Percentiles rank a stretch among this genome's conserved stretches.
Conservation (phyloP, 495 filamentous ascomycete species). For the Podospora bellae-mahoneyi region DNA sequence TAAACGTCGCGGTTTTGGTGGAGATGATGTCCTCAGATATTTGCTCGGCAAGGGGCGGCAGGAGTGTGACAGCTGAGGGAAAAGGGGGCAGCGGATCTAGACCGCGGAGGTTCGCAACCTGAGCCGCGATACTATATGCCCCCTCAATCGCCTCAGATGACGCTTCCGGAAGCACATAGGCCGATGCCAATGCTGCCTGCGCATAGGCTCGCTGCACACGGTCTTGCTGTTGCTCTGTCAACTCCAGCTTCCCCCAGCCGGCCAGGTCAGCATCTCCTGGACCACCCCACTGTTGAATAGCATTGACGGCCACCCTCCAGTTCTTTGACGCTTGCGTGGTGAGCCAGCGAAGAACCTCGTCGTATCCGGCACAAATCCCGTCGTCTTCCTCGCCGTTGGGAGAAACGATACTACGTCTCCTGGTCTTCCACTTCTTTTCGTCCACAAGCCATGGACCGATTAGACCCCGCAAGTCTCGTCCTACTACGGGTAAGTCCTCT, state of each 20-base stretch:
- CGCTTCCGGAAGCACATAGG: conserved; percentile 64
- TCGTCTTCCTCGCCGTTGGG: conserved; percentile 19
- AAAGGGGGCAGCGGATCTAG: conserved; percentile 52
- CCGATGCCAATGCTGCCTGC: conserved; percentile 66
- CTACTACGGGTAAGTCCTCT: conserved; percentile 48
- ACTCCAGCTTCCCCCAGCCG: conserved; percentile 55
- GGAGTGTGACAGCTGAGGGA: conserved; percentile 39
- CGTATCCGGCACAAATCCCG: conserved; percentile 58
- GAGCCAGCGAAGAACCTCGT: conserved; percentile 79
- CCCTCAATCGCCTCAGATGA: conserved; percentile 57
- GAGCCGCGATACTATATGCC: conserved; percentile 58
- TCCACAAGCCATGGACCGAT: conserved; percentile 83
- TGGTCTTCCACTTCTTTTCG: conserved; percentile 53
- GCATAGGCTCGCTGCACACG: conserved; percentile 62
- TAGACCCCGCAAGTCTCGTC: conserved; percentile 69
- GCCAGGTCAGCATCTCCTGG: conserved; percentile 76
- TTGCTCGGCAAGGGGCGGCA: conserved; percentile 40
- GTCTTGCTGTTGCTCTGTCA: conserved; percentile 51
- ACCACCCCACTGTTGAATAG: conserved; percentile 74
- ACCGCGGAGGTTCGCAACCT: conserved; percentile 58
- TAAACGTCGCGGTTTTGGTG: conserved; percentile 40
- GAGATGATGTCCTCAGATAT: conserved; percentile 32
- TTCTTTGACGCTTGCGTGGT: conserved; percentile 53
- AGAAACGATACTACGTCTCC: conserved; percentile 16
- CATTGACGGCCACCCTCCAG: conserved; percentile 54